Evolutionary conservation across 164 flowering plant species (phyloP), one percentile per base, ranked within the genome.

Genomic region (Stephania cephalantha): DNA sequence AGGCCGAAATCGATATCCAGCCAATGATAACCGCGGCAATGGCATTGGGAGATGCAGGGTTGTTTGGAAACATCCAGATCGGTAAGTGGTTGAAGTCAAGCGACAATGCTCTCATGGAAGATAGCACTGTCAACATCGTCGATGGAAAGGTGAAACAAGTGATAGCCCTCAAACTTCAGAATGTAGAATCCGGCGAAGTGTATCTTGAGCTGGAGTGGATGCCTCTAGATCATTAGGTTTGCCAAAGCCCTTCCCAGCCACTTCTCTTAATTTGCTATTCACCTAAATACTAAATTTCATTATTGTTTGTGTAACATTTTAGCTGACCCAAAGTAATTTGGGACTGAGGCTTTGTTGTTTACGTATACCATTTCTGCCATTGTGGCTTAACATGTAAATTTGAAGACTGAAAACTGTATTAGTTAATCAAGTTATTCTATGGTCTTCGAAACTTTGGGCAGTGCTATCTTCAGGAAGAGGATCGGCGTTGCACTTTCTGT

Each of bases 51-150:
- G 94, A 93, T 76, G 87, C 90, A 5, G 89, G 89, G 72, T 87
- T 89, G 92, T 90, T 88, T 78, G 87, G 80, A 22, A 80, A 95
- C 80, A 95, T 95, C 92, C 99, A 93, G 84, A 93, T 95, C n/a
- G 99, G 99, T 13, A 95, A 95, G 76, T 95, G 99, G 99, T 85
- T 95, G 79, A 91, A 91, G 79, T 90, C 99, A 5, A 70, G 84
- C 30, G 98, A 95, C 81, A 95, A 95, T 72, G 93, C 96, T 50
- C 92, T 95, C 58, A 22, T 86, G 29, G 86, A 83, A 5, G 99
- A 95, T 79, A 95, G 99, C 88, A 89, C 79, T 9, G 87, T 95
- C 53, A 88, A 90, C 83, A 93, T 95, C 25, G 76, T 89, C 5
- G 95, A 89, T 74, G 98, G 97, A 64, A 95, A 82, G 78, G 93